phyloP scores from a whole-genome alignment of 805 yeast genomes.

The Candida pseudofarinosa region DNA sequence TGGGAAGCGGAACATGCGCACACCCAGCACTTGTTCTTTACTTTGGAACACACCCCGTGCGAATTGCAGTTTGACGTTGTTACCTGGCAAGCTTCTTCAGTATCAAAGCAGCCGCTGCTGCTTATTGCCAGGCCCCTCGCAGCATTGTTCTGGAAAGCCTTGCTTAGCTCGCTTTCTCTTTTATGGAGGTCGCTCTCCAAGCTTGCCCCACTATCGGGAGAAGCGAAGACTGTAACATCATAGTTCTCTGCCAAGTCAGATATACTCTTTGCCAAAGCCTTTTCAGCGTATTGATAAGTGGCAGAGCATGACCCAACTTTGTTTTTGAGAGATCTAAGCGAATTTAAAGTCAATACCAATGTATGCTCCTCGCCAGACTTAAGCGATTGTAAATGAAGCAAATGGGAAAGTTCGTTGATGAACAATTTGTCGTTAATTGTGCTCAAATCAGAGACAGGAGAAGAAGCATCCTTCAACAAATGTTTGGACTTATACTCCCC shows the following conservation, averaged over 20 bases:
- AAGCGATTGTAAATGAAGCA: constrained; percentile 34
- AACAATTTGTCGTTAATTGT: constrained; percentile 44
- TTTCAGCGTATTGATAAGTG: constrained; percentile 37
- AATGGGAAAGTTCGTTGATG: constrained; percentile 46
- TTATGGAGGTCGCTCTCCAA: constrained; percentile 9
- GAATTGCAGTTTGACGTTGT: constrained; percentile 47
- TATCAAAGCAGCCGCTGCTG: constrained; percentile 27
- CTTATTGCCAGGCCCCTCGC: constrained; percentile 1
- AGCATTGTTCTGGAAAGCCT: constrained; percentile 4
- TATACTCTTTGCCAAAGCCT: constrained; percentile 29
- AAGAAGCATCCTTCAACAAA: not conserved
- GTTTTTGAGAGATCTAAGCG: constrained; percentile 38
- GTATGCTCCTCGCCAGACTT: constrained; percentile 17
- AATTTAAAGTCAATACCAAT: constrained; percentile 38
- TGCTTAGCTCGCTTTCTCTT: constrained; percentile 18
- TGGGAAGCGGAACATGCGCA: constrained; percentile 48
- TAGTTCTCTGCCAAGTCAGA: constrained; percentile 14
- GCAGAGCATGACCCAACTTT: constrained; percentile 41
- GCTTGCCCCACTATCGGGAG: constrained; percentile 23
- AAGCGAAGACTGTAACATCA: constrained; percentile 28
- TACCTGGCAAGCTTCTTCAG: constrained; percentile 45
- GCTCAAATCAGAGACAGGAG: constrained; percentile 12
- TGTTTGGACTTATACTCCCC: not conserved
- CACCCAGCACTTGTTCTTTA: constrained; percentile 40
- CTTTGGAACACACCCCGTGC: constrained; percentile 50